Base-by-base conservation (phyloP, 805 yeast species). In the Kuraishia cidri region DNA sequence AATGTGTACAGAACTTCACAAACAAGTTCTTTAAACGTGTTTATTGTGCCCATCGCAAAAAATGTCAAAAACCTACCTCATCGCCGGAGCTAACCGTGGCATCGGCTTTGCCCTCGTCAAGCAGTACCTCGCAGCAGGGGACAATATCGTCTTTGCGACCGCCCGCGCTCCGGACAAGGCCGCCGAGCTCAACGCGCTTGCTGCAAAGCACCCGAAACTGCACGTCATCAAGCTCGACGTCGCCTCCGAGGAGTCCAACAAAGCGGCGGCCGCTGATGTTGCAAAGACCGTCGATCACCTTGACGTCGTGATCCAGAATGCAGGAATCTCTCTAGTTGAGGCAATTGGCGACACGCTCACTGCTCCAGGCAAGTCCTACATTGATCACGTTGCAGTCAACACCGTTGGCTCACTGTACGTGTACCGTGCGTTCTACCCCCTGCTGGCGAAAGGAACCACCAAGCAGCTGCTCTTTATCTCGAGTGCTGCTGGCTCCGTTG, bases 391-490 rank as follows among this genome's bases (percentile, higher is more conserved):
- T 24, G 28, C 15, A 0, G 41, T 41, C 24, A 54, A 54, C 35
- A 32, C 39, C 10, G 26, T 50, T 6, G 58, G 56, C 6, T 47
- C 54, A 3, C 33, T 54, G 10, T 30, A 34, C 27, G 22, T 39
- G n/a, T 29, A 35, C 37, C 35, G 43, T 33, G 45, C 37, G 4
- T 16, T 56, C 6, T 38, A 37, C 17, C 50, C 53, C 4, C 20
- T 29, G 15, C 39, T 44, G 28, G 38, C 49, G 31, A 41, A 42
- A 26, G 39, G 41, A 9, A 2, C 33, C 4, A 20, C 21, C 10
- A 49, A 46, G 37, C 41, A 52, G 33, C 29, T 57, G 12, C 37
- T 48, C 19, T 54, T 52, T 34, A 34, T 52, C 11, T 45, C 62
- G 10, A 42, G 52, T 17, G 6, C 30, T n/a, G 52, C 45, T 5